Evolutionary conservation across 2,329 filamentous ascomycete genomes (phyloP), one percentile per base, ranked within the genome.

Genomic region (Cladosporium sp.): DNA sequence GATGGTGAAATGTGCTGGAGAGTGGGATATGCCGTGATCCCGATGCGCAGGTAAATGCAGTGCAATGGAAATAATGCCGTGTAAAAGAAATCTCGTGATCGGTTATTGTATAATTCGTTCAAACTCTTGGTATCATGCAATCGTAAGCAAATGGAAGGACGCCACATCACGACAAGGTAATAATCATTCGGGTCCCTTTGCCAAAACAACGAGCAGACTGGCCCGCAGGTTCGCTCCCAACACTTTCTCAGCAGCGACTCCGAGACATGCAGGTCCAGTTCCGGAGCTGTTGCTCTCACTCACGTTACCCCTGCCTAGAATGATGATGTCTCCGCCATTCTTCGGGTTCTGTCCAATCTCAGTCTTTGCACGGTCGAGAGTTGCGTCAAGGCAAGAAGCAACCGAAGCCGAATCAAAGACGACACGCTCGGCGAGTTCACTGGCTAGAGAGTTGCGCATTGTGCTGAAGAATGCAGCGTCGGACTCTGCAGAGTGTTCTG

Each of bases 131-230:
- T 47, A 47, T 30, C 43, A 47, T 30, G 15, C 28, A 47, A 28
- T 47, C 25, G 22, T 47, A 17, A 47, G 25, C 22, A 47, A 47
- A 17, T 17, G 25, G 22, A 30, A n/a, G 9, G 30, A 34, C 30
- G 8, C 30, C 30, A 9, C 30, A 34, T 34, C 30, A 34, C 30
- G 9, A 34, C 4, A 34, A 25, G 30, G 7, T 30, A 5, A 47
- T 22, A 19, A n/a, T 47, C 43, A 49, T 20, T 55, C 50, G n/a
- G 28, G 5, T 30, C 56, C 65, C 51, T 73, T 78, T 38, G 87
- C 87, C 73, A 90, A 86, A 28, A 92, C 80, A 57, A 92, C 82
- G 55, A 92, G 75, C 25, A 92, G 74, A 71, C 88, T 90, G 0
- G 86, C 84, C 63, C 80, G 82, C n/a, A 88, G 73, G 12, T 80